phyloP scores from a whole-genome alignment of 2,329 filamentous ascomycete species.

The Periconia sp. region DNA sequence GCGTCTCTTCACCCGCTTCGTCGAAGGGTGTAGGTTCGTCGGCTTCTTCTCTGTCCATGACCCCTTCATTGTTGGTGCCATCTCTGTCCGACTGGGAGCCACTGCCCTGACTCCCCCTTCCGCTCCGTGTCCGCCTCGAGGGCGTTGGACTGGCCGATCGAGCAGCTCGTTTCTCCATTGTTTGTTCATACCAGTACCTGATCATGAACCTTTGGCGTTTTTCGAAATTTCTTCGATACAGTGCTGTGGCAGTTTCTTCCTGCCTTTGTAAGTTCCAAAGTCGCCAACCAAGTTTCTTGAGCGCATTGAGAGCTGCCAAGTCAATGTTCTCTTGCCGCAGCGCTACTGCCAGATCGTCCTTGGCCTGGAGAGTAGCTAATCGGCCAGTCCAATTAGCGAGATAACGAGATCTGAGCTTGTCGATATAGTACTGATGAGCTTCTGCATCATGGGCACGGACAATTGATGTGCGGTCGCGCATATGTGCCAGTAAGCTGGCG shows the following conservation, averaged over 20 bases:
- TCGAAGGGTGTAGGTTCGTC: constrained; percentile 3
- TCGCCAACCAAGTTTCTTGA: constrained; percentile 61
- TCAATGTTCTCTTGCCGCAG: constrained; percentile 52
- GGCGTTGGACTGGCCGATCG: constrained; percentile 28
- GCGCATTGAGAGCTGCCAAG: constrained; percentile 47
- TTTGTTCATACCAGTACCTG: constrained; percentile 56
- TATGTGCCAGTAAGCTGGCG: constrained; percentile 43
- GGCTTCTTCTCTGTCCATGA: not conserved
- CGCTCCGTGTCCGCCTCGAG: constrained; percentile 8
- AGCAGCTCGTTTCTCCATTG: constrained; percentile 31
- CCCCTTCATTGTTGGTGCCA: not conserved
- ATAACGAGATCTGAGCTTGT: constrained; percentile 33
- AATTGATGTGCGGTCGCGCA: constrained; percentile 44
- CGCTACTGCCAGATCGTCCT: constrained; percentile 48
- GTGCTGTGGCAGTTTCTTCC: constrained; percentile 54
- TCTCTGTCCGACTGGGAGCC: constrained; percentile 5
- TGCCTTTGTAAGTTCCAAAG: constrained; percentile 57
- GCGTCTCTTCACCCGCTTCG: constrained; percentile 29
- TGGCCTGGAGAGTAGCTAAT: constrained; percentile 22
- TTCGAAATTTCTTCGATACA: constrained; percentile 55
- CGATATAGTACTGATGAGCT: constrained; percentile 24
- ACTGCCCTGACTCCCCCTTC: constrained; percentile 5
- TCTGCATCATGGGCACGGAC: constrained; percentile 21
- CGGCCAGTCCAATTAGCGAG: constrained; percentile 31
- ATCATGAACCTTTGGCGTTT: constrained; percentile 60